These are phyloP conservation scores for Astrocystis sublimbata DNA, from an alignment of 495 filamentous ascomycete genomes.

Conservation along the genomic window DNA sequence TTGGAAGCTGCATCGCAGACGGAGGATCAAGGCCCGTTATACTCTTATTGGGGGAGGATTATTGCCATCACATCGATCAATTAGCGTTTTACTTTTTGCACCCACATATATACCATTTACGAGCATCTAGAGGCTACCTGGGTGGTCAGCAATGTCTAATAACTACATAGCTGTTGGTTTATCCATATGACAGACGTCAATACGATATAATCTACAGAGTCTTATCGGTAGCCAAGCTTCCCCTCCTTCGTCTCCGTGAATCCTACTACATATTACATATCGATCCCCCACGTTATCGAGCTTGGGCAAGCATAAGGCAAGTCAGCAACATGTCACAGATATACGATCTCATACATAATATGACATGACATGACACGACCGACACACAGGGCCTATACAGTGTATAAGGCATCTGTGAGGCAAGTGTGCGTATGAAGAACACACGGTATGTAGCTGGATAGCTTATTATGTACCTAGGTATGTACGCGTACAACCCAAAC, in stretches of 20 bases:
- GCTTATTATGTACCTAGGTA: too few relatives aligned
- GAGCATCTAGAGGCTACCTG: conserved; percentile 4
- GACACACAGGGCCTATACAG: too few relatives aligned
- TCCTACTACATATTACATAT: too few relatives aligned
- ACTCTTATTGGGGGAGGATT: not conserved
- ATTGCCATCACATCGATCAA: not conserved
- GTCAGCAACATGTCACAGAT: not conserved
- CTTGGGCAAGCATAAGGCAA: conserved; percentile 3
- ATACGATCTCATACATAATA: not conserved
- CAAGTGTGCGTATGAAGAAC: too few relatives aligned
- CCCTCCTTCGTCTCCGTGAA: not conserved
- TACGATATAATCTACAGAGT: not conserved
- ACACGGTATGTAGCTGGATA: too few relatives aligned
- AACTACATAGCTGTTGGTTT: conserved; percentile 11
- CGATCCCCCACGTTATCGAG: not conserved
- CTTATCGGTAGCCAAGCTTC: not conserved
- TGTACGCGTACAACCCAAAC: too few relatives aligned
- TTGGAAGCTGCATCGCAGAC: conserved; percentile 2
- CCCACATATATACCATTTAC: not conserved
- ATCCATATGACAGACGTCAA: not conserved
- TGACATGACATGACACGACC: too few relatives aligned
- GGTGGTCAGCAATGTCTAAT: not conserved
- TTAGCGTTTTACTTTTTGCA: not conserved
- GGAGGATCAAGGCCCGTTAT: conserved; percentile 8
- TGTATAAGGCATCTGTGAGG: too few relatives aligned